Evolutionary conservation across 352 stramenopile species (phyloP).

Genomic region (Globisporangium emineosum): DNA sequence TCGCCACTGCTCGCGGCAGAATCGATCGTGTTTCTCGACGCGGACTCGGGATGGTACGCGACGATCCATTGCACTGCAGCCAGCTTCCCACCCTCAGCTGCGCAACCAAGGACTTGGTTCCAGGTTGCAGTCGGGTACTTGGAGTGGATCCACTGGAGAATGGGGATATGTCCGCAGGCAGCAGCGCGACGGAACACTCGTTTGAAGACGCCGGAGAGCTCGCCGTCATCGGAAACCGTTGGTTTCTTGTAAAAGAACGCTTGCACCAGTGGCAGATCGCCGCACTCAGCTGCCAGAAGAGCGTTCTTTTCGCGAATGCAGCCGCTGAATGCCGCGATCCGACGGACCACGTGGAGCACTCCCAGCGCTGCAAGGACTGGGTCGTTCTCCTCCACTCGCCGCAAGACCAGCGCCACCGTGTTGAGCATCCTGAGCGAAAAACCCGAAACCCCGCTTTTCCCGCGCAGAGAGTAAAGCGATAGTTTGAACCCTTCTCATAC

Average conservation of each 20-base stretch:
- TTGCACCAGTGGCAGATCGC: neutral
- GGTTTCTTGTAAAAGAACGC: constrained; percentile 1
- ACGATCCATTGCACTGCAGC: constrained; percentile 48
- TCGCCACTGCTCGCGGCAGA: neutral
- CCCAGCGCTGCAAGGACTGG: no score
- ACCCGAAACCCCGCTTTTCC: no score
- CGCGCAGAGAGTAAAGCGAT: no score
- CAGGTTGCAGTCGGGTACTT: constrained; percentile 43
- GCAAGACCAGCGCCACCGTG: no score
- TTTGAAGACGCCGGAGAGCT: neutral
- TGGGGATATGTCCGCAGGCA: constrained; percentile 37
- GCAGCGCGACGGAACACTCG: constrained; percentile 52
- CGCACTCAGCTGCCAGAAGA: neutral
- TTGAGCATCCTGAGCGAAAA: no score
- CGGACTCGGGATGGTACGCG: constrained; percentile 20
- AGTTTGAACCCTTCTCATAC: no score
- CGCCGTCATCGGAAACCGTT: neutral
- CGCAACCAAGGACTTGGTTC: constrained; percentile 47
- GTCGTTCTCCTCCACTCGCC: neutral
- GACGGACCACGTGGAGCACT: no score
- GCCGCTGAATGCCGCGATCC: no score
- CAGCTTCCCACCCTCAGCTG: constrained; percentile 43
- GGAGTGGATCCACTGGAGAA: constrained; percentile 50
- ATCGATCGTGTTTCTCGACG: neutral
- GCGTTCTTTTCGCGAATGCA: no score